Evolutionary conservation across 2,329 filamentous ascomycete species (phyloP), one percentile per base, ranked within the genome.

Genomic region (Aspergillus sp.): DNA sequence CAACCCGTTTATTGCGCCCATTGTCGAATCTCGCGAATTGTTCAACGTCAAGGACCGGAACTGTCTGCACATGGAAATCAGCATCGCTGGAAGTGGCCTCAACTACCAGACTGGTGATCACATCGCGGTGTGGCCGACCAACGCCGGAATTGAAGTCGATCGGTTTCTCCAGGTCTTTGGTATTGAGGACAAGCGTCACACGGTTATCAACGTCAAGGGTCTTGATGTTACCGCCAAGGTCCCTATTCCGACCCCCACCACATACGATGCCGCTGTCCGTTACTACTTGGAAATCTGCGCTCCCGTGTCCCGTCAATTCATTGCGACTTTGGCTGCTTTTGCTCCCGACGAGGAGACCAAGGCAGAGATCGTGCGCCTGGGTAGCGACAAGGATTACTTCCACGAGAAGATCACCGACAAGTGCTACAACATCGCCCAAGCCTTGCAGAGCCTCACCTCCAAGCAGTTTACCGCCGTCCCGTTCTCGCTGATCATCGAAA

Each of bases 251-350:
- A 90, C 90, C 4, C 93, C 93, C 5, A 97, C 93, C 13, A 98
- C 93, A 2, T 97, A 91, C 71, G 91, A 97, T 71, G 86, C 91
- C 49, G 89, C 91, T 54, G 76, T 88, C 50, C 88, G 93, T 58
- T 98, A 96, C 72, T 91, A 98, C 72, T 86, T 98, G 77, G 94
- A 98, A 73, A 93, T 96, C 37, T 88, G 90, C 66, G 90, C 89
- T 41, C 89, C 93, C 42, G 87, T 98, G 25, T 98, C 93, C 50
- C 91, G 94, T 74, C 93, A 98, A 70, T 95, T 97, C 63, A 76
- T 97, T 49, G 83, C 88, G 38, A 88, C 86, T 19, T 77, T 98
- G 22, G 87, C 91, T 54, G 83, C 89, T 41, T 98, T 98, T 65
- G 85, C 93, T 17, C 91, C 93, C 32, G 86, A 83, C 60, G 90